Evolutionary conservation across 257 asterid genomes (phyloP).

Genomic region (Gentiana straminea): DNA sequence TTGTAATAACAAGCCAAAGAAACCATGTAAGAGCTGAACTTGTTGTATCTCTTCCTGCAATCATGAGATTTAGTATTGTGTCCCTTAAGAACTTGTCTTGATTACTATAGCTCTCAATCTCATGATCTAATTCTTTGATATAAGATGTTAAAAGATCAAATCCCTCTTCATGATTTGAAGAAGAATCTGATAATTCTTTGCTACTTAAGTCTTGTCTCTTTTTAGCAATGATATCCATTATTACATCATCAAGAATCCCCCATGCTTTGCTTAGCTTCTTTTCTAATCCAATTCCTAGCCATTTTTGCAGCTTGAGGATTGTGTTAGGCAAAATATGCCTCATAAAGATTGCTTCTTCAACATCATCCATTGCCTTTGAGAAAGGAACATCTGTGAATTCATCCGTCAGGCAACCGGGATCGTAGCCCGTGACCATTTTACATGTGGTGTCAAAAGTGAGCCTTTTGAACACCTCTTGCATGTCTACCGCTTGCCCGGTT

Average conservation of each 20-base stretch:
- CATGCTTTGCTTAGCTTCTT: slow-evolving; percentile 22
- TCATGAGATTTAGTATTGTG: slow-evolving; percentile 36
- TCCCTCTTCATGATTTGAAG: slow-evolving; percentile 3
- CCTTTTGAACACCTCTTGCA: slow-evolving; percentile 48
- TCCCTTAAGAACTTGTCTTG: slow-evolving; percentile 45
- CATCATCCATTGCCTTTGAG: slow-evolving; percentile 46
- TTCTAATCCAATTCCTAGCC: slow-evolving; percentile 37
- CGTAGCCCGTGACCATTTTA: slow-evolving; percentile 30
- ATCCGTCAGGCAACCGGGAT: slow-evolving; percentile 34
- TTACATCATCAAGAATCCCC: slow-evolving; percentile 24
- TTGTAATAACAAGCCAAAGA: slow-evolving; percentile 38
- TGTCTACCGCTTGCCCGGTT: slow-evolving; percentile 16
- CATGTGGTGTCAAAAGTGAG: slow-evolving; percentile 40
- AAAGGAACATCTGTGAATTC: slow-evolving; percentile 34
- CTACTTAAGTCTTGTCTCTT: slow-evolving; percentile 15
- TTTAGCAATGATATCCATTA: slow-evolving; percentile 18
- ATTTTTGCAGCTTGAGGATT: slow-evolving; percentile 28
- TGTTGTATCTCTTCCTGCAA: slow-evolving; percentile 52
- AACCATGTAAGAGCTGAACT: slow-evolving; percentile 55
- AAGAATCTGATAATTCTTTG: not conserved
- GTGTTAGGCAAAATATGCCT: slow-evolving; percentile 36
- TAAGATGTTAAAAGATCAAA: slow-evolving; percentile 34
- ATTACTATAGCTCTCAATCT: slow-evolving; percentile 1
- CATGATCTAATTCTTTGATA: slow-evolving; percentile 10
- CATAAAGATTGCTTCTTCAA: slow-evolving; percentile 39